These are phyloP conservation scores for Papiliotrema laurentii DNA, from an alignment of 1,284 basidiomycete species.

Conservation along the genomic window DNA sequence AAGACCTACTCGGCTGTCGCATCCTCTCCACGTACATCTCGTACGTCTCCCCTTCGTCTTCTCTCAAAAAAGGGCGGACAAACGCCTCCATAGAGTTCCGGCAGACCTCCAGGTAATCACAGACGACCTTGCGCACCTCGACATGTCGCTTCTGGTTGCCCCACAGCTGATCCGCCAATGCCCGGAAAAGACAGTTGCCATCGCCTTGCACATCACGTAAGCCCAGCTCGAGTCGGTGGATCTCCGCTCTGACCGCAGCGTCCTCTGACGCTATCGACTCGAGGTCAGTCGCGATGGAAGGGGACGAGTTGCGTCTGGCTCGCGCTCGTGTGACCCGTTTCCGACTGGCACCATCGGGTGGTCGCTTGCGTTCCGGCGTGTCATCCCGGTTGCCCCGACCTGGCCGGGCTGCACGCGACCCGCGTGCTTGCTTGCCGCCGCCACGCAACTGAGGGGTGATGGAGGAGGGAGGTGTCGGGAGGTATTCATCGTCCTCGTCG, in stretches of 20 bases:
- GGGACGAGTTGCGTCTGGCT: conserved; percentile 2
- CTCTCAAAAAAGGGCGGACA: conserved; percentile 31
- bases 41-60: conserved; percentile 35
- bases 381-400: neutral
- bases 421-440: neutral
- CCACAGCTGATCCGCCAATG: conserved; percentile 39
- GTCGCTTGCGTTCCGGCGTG: neutral
- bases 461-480: neutral
- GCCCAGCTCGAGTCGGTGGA: conserved; percentile 25
- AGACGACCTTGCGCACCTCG: conserved; percentile 36
- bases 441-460: neutral
- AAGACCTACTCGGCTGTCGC: conserved; percentile 30
- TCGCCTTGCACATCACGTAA: conserved; percentile 42
- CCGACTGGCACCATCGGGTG: neutral
- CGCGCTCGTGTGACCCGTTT: conserved; percentile 9
- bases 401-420: neutral
- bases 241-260: conserved; percentile 20
- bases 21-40: conserved; percentile 35
- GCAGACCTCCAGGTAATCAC: conserved; percentile 36
- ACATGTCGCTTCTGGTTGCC: conserved; percentile 35
- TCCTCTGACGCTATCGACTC: conserved; percentile 24
- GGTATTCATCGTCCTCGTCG: neutral
- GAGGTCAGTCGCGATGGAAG: conserved; percentile 13
- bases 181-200: conserved; percentile 43
- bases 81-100: conserved; percentile 31